These are phyloP conservation scores for Lecanicillium sp. DNA, from an alignment of 2,329 filamentous ascomycete species.

Conservation along the genomic window DNA sequence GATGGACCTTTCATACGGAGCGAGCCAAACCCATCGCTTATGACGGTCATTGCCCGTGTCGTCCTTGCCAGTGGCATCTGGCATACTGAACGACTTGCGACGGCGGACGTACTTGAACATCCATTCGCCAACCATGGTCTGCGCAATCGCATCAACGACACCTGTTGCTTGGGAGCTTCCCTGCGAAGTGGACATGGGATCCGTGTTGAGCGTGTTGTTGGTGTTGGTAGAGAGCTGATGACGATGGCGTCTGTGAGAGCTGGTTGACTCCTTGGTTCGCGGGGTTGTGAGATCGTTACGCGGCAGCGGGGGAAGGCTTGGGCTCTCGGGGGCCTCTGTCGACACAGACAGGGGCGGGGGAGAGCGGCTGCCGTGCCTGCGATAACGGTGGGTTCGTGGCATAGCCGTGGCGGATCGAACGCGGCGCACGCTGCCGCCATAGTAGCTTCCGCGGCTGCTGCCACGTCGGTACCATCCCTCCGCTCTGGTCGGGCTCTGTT, in stretches of 20 bases:
- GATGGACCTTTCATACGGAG: conserved; percentile 90
- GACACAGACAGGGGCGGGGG: conserved; percentile 62
- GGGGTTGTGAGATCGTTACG: conserved; percentile 65
- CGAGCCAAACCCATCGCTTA: conserved; percentile 97
- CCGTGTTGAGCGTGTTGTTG: conserved; percentile 40
- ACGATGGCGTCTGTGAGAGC: conserved; percentile 42
- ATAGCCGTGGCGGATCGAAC: conserved; percentile 76
- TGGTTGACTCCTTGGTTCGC: conserved; percentile 36
- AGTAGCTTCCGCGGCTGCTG: conserved; percentile 43
- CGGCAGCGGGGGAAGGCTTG: conserved; percentile 65
- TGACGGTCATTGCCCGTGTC: conserved; percentile 74
- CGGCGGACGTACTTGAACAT: conserved; percentile 88
- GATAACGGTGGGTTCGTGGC: conserved; percentile 45
- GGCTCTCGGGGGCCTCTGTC: conserved; percentile 62
- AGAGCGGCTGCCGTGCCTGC: conserved; percentile 51
- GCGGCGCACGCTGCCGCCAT: conserved; percentile 65
- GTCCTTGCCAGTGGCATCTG: conserved; percentile 60
- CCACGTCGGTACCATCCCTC: conserved; percentile 52
- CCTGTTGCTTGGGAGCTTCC: conserved; percentile 61
- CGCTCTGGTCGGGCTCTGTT: conserved; percentile 66
- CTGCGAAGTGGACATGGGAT: conserved; percentile 42
- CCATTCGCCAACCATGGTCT: conserved; percentile 98
- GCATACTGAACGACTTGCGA: conserved; percentile 83
- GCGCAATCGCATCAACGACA: conserved; percentile 93
- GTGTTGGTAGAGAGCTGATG: conserved; percentile 58